These are phyloP conservation scores for Nematodospora valgi DNA, from an alignment of 805 yeast genomes.

Conservation along the genomic window DNA sequence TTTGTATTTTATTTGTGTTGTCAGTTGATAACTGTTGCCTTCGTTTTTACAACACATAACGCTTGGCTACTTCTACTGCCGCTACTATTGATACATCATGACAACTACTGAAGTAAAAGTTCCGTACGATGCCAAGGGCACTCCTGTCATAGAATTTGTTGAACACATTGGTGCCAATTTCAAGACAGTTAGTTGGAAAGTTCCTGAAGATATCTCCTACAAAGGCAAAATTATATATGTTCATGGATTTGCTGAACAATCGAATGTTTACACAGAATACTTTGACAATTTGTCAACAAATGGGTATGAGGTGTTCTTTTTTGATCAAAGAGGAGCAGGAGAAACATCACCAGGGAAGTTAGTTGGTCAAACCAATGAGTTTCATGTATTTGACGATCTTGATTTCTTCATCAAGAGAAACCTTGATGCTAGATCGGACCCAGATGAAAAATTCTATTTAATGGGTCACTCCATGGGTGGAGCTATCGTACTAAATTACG, in stretches of 20 bases:
- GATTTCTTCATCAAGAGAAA: slow-evolving; percentile 51
- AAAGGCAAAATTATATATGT: slow-evolving; percentile 59
- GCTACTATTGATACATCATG: not conserved
- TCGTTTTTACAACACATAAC: too few relatives aligned
- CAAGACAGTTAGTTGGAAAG: slow-evolving; percentile 40
- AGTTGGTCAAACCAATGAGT: slow-evolving; percentile 57
- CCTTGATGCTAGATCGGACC: slow-evolving; percentile 29
- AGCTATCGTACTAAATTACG: slow-evolving; percentile 63
- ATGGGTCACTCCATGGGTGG: slow-evolving; percentile 85
- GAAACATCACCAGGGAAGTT: slow-evolving; percentile 52
- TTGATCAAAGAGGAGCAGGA: slow-evolving; percentile 78
- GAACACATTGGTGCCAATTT: slow-evolving; percentile 38
- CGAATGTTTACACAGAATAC: slow-evolving; percentile 45
- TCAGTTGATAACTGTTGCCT: too few relatives aligned
- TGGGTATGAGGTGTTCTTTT: slow-evolving; percentile 67
- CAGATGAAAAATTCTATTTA: slow-evolving; percentile 43
- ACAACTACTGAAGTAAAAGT: slow-evolving; percentile 24
- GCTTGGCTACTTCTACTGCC: too few relatives aligned
- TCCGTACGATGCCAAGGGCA: slow-evolving; percentile 34
- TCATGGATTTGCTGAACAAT: slow-evolving; percentile 71
- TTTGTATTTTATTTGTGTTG: too few relatives aligned
- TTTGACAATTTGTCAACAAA: slow-evolving; percentile 48
- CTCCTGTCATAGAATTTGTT: slow-evolving; percentile 27
- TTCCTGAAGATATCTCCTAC: slow-evolving; percentile 26
- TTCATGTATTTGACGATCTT: slow-evolving; percentile 54